These are phyloP conservation scores for Fomes fomentarius DNA, from an alignment of 1,284 basidiomycete genomes.

Conservation along the genomic window DNA sequence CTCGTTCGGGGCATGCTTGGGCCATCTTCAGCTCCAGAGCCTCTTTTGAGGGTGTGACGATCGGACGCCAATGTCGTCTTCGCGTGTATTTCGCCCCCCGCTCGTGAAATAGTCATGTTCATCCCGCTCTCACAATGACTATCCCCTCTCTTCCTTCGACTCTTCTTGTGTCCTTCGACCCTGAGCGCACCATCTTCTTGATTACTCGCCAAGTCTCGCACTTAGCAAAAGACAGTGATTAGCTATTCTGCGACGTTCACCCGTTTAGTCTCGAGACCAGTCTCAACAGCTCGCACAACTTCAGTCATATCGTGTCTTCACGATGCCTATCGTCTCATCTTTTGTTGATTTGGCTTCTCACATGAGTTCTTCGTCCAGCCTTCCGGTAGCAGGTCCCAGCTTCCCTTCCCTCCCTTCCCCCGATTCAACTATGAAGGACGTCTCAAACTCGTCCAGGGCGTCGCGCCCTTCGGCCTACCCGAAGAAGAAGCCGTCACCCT, in stretches of 20 bases:
- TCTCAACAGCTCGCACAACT: constrained; percentile 3
- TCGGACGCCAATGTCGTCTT: constrained; percentile 25
- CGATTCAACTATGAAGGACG: constrained; percentile 72
- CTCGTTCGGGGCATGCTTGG: background rate
- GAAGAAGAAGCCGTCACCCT: constrained; percentile 80
- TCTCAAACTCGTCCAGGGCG: constrained; percentile 58
- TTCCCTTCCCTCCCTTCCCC: constrained; percentile 40
- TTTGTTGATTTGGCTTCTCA: constrained; percentile 23
- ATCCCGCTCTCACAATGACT: background rate
- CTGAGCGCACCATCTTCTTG: constrained; percentile 12
- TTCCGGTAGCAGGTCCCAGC: constrained; percentile 42
- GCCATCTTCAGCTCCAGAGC: background rate
- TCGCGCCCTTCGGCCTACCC: constrained; percentile 70
- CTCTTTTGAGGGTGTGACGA: constrained; percentile 23
- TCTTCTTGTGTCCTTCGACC: background rate
- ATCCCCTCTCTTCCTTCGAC: background rate
- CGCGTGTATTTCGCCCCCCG: constrained; percentile 18
- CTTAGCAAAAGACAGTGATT: background rate
- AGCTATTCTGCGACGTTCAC: background rate
- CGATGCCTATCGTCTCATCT: constrained; percentile 15
- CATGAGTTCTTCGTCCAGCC: constrained; percentile 40
- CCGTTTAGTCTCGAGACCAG: background rate
- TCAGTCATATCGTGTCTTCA: constrained; percentile 6
- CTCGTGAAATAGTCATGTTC: constrained; percentile 23
- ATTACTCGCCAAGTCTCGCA: constrained; percentile 2